phyloP scores from a whole-genome alignment of 805 yeast species.

The Wickerhamiella lipophila region DNA sequence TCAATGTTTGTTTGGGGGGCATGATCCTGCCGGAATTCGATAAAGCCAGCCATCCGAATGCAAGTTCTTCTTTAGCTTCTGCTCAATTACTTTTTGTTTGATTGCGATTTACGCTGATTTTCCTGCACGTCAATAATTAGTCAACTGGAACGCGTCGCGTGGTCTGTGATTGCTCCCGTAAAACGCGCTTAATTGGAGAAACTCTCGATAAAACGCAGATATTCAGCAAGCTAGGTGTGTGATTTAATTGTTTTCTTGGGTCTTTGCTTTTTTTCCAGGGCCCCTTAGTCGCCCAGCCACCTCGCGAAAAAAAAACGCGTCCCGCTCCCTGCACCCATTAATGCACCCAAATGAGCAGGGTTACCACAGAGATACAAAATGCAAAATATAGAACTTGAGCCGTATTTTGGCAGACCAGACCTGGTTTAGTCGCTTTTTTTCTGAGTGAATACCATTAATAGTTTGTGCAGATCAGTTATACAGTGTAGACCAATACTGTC shows the following conservation, averaged over 20 bases:
- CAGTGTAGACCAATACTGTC: too few relatives aligned
- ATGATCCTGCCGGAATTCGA: too few relatives aligned
- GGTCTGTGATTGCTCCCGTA: neutral
- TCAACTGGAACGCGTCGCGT: slow-evolving; percentile 9
- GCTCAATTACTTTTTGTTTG: neutral
- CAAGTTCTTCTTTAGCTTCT: too few relatives aligned
- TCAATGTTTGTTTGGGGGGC: neutral
- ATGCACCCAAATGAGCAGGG: slow-evolving; percentile 1
- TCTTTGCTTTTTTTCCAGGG: neutral
- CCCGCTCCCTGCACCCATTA: neutral
- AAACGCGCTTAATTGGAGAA: neutral
- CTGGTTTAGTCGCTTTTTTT: neutral
- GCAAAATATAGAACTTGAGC: neutral
- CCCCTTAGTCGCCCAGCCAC: neutral
- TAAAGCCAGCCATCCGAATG: too few relatives aligned
- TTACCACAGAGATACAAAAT: neutral
- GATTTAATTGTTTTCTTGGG: neutral
- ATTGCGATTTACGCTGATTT: neutral
- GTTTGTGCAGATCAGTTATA: too few relatives aligned
- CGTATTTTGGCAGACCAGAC: too few relatives aligned
- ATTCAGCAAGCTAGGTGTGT: neutral
- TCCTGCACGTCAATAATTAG: neutral
- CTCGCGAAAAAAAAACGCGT: slow-evolving; percentile 1
- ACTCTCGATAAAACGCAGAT: too few relatives aligned
- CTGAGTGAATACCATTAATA: too few relatives aligned